Percentiles rank a stretch among this genome's conserved stretches.
phyloP scores from a whole-genome alignment of 352 stramenopile species.

The Phytophthora fragariaefolia region DNA sequence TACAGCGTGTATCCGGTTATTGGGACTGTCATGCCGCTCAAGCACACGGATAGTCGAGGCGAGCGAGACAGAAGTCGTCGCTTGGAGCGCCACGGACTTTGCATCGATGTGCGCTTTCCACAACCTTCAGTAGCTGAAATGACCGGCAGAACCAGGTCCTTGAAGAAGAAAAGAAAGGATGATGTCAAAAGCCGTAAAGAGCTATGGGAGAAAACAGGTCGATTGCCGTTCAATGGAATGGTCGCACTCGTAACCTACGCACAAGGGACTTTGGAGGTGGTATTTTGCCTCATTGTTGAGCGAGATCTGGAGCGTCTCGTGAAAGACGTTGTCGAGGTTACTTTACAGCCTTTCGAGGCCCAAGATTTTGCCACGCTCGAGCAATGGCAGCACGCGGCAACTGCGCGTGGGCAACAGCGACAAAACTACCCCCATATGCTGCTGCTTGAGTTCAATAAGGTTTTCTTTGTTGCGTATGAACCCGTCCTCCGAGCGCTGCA shows the following conservation, averaged over 20 bases:
- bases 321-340: constrained; percentile 38
- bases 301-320: constrained; percentile 37
- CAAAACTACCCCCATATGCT: constrained; percentile 27
- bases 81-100: constrained; percentile 38
- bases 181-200: constrained; percentile 27
- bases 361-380: constrained; percentile 36
- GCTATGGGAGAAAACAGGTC: constrained; percentile 44
- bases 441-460: constrained; percentile 58
- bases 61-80: constrained; percentile 26
- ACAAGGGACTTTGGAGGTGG: constrained; percentile 20
- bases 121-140: constrained; percentile 34
- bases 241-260: constrained; percentile 40
- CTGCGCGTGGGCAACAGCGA: constrained; percentile 4
- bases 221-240: constrained; percentile 43
- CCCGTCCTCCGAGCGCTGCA: constrained; percentile 57
- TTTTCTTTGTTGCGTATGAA: constrained; percentile 61
- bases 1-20: constrained; percentile 42
- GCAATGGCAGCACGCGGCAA: constrained; percentile 16
- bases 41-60: constrained; percentile 34
- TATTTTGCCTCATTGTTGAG: constrained; percentile 49
- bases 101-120: constrained; percentile 38
- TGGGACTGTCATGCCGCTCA: constrained; percentile 22
- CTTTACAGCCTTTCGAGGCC: constrained; percentile 44
- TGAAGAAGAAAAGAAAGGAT: constrained; percentile 20
- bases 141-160: constrained; percentile 11